Evolutionary conservation across 768 basidiomycete species (phyloP).

Genomic region (Mycena haematopus): DNA sequence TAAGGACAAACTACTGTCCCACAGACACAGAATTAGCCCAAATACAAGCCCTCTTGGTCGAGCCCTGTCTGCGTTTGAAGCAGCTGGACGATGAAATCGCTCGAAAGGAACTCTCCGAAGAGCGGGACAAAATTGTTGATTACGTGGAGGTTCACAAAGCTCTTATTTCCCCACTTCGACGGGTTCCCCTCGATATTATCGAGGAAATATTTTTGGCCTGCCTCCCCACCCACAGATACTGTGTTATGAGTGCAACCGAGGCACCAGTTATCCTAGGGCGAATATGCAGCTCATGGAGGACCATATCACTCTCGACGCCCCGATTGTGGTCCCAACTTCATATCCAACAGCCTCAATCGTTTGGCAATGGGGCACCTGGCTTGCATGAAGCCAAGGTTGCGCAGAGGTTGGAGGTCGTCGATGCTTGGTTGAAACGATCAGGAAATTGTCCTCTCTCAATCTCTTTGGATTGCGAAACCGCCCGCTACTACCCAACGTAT

Average conservation of each 20-base stretch:
- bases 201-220: constrained; percentile 14
- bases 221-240: constrained; percentile 8
- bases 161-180: constrained; percentile 10
- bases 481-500: too few relatives aligned
- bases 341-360: background rate
- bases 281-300: constrained; percentile 17
- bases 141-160: constrained; percentile 2
- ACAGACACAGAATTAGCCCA: background rate
- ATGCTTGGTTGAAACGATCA: background rate
- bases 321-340: background rate
- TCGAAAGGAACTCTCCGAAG: too few relatives aligned
- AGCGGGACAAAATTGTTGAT: background rate
- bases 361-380: background rate
- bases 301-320: background rate
- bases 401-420: background rate
- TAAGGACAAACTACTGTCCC: background rate
- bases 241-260: constrained; percentile 11
- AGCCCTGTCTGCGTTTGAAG: background rate
- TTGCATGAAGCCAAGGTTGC: background rate
- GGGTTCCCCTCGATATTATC: constrained; percentile 5
- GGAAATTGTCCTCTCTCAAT: background rate
- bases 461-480: too few relatives aligned
- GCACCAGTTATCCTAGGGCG: constrained; percentile 10
- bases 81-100: background rate
- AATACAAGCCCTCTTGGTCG: background rate